These are phyloP conservation scores for Kokia cookei DNA, from an alignment of 441 rosid species.

Conservation along the genomic window DNA sequence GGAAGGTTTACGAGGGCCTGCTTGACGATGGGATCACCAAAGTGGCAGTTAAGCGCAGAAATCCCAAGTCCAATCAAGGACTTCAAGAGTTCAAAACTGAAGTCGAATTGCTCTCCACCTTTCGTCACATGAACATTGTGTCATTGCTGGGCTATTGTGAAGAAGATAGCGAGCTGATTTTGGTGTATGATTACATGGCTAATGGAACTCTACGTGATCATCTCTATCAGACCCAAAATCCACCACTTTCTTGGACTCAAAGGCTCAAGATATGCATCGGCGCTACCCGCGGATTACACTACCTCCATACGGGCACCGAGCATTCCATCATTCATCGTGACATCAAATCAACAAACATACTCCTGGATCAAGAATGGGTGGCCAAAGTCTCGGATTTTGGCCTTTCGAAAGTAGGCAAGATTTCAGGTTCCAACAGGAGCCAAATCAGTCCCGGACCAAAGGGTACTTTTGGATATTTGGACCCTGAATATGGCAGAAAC, in stretches of 20 bases:
- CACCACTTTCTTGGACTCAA: slow-evolving; percentile 48
- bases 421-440: not conserved
- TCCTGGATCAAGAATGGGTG: not conserved
- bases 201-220: slow-evolving; percentile 59
- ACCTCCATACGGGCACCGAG: not conserved
- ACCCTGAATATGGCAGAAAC: not conserved
- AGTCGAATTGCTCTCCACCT: slow-evolving; percentile 61
- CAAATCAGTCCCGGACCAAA: not conserved
- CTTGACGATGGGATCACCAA: slow-evolving; percentile 31
- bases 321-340: slow-evolving; percentile 3
- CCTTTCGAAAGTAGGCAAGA: not conserved
- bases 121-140: slow-evolving; percentile 70
- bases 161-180: slow-evolving; percentile 54
- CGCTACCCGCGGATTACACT: slow-evolving; percentile 18
- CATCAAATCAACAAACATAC: slow-evolving; percentile 1
- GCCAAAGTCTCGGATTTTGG: slow-evolving; percentile 1
- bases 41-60: slow-evolving; percentile 62
- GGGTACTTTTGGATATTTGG: slow-evolving; percentile 1
- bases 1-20: slow-evolving; percentile 61
- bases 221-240: slow-evolving; percentile 43
- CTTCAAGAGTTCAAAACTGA: slow-evolving; percentile 59
- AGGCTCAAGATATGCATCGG: slow-evolving; percentile 60
- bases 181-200: slow-evolving; percentile 69
- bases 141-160: slow-evolving; percentile 68
- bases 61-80: slow-evolving; percentile 67